These are phyloP conservation scores for Rubus parviflorus DNA, from an alignment of 306 rosid genomes.

Conservation along the genomic window DNA sequence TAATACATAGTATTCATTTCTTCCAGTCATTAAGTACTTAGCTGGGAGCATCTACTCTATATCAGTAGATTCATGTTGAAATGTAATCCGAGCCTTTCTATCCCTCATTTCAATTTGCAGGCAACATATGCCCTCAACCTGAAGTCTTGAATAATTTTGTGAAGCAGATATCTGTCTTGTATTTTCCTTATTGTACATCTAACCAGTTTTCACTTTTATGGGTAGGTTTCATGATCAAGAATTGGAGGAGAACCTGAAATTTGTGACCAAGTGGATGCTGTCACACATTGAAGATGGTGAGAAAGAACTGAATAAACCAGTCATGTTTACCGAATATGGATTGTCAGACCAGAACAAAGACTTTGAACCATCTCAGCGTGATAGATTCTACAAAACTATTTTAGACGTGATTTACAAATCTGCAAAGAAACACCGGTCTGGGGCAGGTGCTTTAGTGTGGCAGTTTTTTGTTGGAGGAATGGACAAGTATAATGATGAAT, in stretches of 20 bases:
- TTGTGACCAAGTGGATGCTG: conserved; percentile 81
- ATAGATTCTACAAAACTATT: conserved; percentile 56
- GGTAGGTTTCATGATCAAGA: conserved; percentile 63
- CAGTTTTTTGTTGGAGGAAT: conserved; percentile 83
- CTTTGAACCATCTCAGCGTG: conserved; percentile 55
- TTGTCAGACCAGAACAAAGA: conserved; percentile 63
- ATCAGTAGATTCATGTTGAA: too few species aligned
- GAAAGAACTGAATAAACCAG: conserved; percentile 69
- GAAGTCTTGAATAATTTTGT: background rate
- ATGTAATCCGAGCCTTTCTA: too few species aligned
- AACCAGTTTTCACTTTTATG: background rate
- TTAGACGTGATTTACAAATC: conserved; percentile 65
- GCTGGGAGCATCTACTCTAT: background rate
- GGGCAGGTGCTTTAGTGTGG: conserved; percentile 88
- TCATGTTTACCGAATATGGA: conserved; percentile 90
- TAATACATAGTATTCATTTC: too few species aligned
- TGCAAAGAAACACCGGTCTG: conserved; percentile 69
- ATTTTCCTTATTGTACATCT: background rate
- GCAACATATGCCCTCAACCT: background rate
- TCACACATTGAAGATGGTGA: conserved; percentile 96
- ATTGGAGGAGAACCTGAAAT: conserved; percentile 62
- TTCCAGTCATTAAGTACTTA: background rate
- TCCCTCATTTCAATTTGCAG: background rate
- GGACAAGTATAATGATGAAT: conserved; percentile 74
- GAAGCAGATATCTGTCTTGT: background rate